Evolutionary conservation across 345 rosid genomes (phyloP), one percentile per base, ranked within the genome.

Genomic region (Eucalyptus guilfoylei): DNA sequence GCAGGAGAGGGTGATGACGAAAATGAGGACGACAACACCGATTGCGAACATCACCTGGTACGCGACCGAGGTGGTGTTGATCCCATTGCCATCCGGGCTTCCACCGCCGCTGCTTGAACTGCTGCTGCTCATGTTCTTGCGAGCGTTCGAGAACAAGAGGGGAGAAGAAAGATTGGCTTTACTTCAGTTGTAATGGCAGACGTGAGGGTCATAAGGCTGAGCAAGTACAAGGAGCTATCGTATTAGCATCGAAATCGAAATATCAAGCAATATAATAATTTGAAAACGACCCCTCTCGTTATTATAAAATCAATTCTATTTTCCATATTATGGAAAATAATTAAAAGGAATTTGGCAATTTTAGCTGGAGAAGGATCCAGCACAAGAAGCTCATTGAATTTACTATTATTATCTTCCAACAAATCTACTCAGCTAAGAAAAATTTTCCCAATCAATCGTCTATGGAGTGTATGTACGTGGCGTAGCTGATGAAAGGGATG

Each of bases 401-500:
- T 62, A 11, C n/a, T 30, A 62, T 12, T 13, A 28, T 30, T 30
- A 28, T 62, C 17, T 62, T 62, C 69, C 32, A 28, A 30, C 32
- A 2, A 62, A 62, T 30, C n/a, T 62, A 62, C 12, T 62, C 69
- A 28, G 69, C 69, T 30, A 55, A 24, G 32, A 30, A 12, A 60
- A 62, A 13, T 6, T 26, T 28, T 62, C 15, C 69, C 69, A 2
- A 11, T 48, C 49, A 85, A 85, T 85, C 24, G 45, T 89, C 93
- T 89, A 95, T 87, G 94, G 91, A 1, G 99, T 95, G 99, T 55
- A 95, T 90, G 55, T 91, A 92, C 21, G 98, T 97, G 86, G 99
- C 96, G 37, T 94, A 96, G 8, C 96, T 92, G 24, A 96, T 49
- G 80, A 93, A 89, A n/a, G 97, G 97, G 67, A 97, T 83, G 64